Conservation (phyloP, 768 basidiomycete species). For the Tylopilus sp. region DNA sequence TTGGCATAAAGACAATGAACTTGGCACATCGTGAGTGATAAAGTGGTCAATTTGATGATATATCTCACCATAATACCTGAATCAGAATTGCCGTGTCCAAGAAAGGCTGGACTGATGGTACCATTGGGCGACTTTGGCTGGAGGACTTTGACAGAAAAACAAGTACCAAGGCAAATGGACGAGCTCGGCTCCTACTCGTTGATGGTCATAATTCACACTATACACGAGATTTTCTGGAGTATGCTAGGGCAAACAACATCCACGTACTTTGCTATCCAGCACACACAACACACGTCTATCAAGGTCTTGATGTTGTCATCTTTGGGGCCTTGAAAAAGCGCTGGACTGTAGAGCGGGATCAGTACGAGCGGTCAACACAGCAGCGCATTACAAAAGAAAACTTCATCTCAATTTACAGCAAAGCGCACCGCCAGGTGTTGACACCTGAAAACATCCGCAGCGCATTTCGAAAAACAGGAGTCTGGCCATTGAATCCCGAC, state of each 20-base stretch:
- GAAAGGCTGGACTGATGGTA: conserved; percentile 30
- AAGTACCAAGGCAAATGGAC: conserved; percentile 25
- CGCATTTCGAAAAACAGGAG: not conserved
- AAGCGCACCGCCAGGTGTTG: not conserved
- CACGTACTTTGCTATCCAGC: not conserved
- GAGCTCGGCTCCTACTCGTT: not conserved
- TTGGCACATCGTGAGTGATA: conserved; percentile 22
- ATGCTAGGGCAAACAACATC: not conserved
- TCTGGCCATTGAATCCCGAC: not conserved
- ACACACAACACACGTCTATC: too few relatives aligned
- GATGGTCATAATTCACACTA: not conserved
- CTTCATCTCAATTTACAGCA: not conserved
- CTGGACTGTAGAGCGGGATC: not conserved
- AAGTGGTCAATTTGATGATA: not conserved
- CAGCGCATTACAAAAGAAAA: not conserved
- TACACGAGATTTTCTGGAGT: not conserved
- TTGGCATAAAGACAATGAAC: conserved; percentile 22
- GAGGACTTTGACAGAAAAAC: conserved; percentile 33
- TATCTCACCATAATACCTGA: too few relatives aligned
- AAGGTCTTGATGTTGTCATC: conserved; percentile 1
- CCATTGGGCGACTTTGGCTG: conserved; percentile 27
- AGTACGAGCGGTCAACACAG: not conserved
- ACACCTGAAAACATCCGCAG: not conserved
- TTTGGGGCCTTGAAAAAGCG: not conserved
- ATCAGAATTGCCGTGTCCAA: not conserved